phyloP scores from a whole-genome alignment of 768 basidiomycete species.

The Mrakia blollopis region DNA sequence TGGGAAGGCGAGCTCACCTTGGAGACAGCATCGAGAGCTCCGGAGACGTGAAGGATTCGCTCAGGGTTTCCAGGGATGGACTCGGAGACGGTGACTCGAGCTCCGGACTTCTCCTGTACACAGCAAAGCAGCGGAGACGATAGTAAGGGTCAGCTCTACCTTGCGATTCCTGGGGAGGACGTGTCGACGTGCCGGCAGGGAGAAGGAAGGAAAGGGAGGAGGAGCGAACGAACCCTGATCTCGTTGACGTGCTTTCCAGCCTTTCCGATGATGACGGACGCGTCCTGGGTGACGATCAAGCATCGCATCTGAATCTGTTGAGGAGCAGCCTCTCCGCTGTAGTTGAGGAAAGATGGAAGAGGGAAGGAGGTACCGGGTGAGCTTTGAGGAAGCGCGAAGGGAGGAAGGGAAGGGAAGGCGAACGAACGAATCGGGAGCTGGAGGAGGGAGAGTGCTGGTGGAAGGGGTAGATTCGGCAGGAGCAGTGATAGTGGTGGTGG shows the following conservation, averaged over 20 bases:
- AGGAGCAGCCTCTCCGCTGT: slow-evolving; percentile 39
- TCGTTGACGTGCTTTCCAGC: slow-evolving; percentile 95
- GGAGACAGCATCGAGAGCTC: slow-evolving; percentile 94
- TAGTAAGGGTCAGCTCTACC: background rate
- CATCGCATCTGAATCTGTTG: slow-evolving; percentile 86
- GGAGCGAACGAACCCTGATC: slow-evolving; percentile 63
- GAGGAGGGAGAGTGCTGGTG: slow-evolving; percentile 14
- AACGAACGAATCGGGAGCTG: slow-evolving; percentile 16
- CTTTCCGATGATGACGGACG: slow-evolving; percentile 97
- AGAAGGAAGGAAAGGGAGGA: background rate
- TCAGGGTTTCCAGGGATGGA: slow-evolving; percentile 99
- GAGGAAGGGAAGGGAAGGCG: background rate
- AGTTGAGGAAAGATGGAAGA: background rate
- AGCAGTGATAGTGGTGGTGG: slow-evolving; percentile 2
- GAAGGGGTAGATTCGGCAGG: slow-evolving; percentile 2
- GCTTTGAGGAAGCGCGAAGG: background rate
- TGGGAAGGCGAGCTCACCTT: slow-evolving; percentile 59
- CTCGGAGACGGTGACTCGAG: slow-evolving; percentile 94
- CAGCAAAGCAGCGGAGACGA: background rate
- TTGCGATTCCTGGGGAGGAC: background rate
- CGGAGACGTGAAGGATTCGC: slow-evolving; percentile 92
- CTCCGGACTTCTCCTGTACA: slow-evolving; percentile 69
- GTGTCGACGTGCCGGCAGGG: background rate
- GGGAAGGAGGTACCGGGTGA: background rate
- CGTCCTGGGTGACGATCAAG: slow-evolving; percentile 97